Evolutionary conservation across 257 asterid genomes (phyloP).

Genomic region (Penstemon barbatus): DNA sequence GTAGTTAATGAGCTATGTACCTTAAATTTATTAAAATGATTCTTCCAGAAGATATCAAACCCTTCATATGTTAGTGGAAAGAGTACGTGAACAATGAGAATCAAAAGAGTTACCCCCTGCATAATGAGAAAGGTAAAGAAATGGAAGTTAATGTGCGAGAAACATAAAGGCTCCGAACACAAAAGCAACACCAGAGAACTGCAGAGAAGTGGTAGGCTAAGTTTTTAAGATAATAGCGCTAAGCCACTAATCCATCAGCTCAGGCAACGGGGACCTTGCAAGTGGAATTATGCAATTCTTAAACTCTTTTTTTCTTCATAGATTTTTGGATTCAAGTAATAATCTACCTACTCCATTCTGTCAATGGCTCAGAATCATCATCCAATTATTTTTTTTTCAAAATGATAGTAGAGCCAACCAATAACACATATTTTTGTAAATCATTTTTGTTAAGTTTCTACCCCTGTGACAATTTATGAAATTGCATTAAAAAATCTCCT

Average conservation of each 20-base stretch:
- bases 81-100: conserved; percentile 69
- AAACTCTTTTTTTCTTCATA: not conserved
- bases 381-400: not conserved
- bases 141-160: conserved; percentile 22
- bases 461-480: not conserved
- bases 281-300: conserved; percentile 11
- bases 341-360: no score
- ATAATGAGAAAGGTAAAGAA: conserved; percentile 18
- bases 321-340: no score
- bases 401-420: not conserved
- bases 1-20: conserved; percentile 39
- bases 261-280: conserved; percentile 9
- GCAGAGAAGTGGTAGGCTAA: conserved; percentile 15
- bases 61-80: conserved; percentile 89
- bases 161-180: conserved; percentile 12
- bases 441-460: not conserved
- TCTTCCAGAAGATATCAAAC: conserved; percentile 65
- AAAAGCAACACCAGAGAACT: conserved; percentile 8
- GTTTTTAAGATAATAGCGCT: not conserved
- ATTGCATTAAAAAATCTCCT: no score
- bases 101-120: conserved; percentile 69
- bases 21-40: conserved; percentile 65
- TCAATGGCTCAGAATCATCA: not conserved
- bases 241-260: conserved; percentile 7
- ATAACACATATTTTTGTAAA: not conserved